A percentile compares a stretch with the other conserved stretches of the same genome.
phyloP scores from a whole-genome alignment of 108 stramenopile genomes.

The Skeletonema menzelii region DNA sequence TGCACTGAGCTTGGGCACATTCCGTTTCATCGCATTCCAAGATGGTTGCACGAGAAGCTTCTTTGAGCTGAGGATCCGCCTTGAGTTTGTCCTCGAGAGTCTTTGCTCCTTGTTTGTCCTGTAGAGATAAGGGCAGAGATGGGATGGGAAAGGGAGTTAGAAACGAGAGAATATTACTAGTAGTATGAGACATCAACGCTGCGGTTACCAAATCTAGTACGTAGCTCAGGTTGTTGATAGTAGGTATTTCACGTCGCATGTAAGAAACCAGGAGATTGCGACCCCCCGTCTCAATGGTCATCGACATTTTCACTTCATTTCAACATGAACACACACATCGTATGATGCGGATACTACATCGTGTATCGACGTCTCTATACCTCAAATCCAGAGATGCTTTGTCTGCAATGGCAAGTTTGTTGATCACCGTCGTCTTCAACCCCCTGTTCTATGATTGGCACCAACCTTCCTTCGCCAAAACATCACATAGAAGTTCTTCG shows the following conservation, averaged over 20 bases:
- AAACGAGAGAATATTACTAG: neutral
- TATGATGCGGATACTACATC: too few relatives aligned
- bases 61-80: constrained; percentile 12
- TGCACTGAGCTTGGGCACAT: constrained; percentile 20
- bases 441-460: too few relatives aligned
- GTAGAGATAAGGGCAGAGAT: neutral
- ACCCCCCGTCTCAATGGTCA: neutral
- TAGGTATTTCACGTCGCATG: too few relatives aligned
- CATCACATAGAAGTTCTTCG: neutral
- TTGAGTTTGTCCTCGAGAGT: constrained; percentile 14
- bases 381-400: neutral
- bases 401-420: neutral
- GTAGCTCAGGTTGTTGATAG: too few relatives aligned
- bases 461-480: too few relatives aligned
- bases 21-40: constrained; percentile 30
- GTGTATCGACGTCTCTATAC: neutral
- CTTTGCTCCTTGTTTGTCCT: constrained; percentile 2
- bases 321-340: neutral
- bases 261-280: too few relatives aligned
- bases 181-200: neutral
- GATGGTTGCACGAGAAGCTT: constrained; percentile 24
- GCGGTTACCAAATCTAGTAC: neutral
- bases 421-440: too few relatives aligned
- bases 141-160: neutral
- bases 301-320: too few relatives aligned